phyloP scores from a whole-genome alignment of 371 early-diverging fungal genomes.

The Basidiobolus heterosporus region DNA sequence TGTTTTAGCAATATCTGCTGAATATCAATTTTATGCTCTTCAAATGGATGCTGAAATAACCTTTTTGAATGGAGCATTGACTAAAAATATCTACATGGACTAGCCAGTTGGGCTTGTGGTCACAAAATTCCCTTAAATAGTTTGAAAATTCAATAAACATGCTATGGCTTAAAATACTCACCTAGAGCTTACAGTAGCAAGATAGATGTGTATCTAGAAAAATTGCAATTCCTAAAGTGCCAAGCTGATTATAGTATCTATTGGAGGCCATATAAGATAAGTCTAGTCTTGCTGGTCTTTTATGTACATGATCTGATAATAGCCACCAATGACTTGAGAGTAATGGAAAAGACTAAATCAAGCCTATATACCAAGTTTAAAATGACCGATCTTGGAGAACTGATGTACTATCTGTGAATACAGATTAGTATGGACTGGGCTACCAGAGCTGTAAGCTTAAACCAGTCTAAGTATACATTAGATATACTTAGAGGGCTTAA shows the following conservation, averaged over 20 bases:
- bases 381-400: no score
- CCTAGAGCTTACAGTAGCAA: background rate
- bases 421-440: no score
- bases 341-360: no score
- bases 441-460: no score
- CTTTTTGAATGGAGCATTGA: slow-evolving; percentile 5
- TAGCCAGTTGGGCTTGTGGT: slow-evolving; percentile 3
- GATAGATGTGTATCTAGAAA: background rate
- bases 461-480: no score
- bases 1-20: background rate
- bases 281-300: background rate
- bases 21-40: background rate
- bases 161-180: background rate
- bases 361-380: no score
- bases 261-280: background rate
- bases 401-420: no score
- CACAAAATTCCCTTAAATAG: background rate
- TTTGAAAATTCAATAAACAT: background rate
- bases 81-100: slow-evolving; percentile 6
- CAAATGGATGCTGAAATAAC: background rate
- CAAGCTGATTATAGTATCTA: background rate
- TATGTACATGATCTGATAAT: no score
- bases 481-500: no score
- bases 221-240: background rate
- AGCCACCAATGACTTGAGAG: no score